Evolutionary conservation across 805 yeast species (phyloP), one percentile per base, ranked within the genome.

Genomic region (Barnettozyma pratensis): DNA sequence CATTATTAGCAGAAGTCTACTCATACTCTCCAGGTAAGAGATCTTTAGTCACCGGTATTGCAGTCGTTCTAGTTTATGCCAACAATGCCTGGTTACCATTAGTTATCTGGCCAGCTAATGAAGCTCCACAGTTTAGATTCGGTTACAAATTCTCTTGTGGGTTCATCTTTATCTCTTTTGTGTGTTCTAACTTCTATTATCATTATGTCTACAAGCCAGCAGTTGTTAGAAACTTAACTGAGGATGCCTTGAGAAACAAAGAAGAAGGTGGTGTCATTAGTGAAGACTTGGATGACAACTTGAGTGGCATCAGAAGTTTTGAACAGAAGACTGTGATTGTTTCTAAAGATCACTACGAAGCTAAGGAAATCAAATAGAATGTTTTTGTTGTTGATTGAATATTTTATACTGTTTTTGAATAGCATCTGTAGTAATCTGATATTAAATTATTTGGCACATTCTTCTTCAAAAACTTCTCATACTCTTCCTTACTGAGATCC

Each of bases 21-120:
- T 41, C 50, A n/a, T 58, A 65, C 38, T 71, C 71, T 45, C 68
- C 71, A 6, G 66, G 69, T 46, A 66, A 68, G 46, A 58, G 76
- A 50, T 66, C 73, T 6, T 68, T 71, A 36, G 67, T 68, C 27
- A 64, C 72, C 44, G 72, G 71, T 25, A 53, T 64, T n/a, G 67
- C 71, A 69, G 72, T 71, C 53, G 67, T 68, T n/a, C 50, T 72
- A 37, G 72, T 74, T 8, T 75, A 73, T 53, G 65, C 70, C 14
- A 66, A 72, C 8, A 70, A 73, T n/a, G 76, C 76, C 1, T 73
- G 74, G 71, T 64, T 68, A 47, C 58, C 73, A 1, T 61, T 50
- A 7, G 56, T 69, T 44, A 71, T 73, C 9, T 73, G 76, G 76
- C 68, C 68, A 42, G 71, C 76, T 1, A 67, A 64, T 9, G 73